Evolutionary conservation across 768 basidiomycete species (phyloP).

Genomic region (Mycena crocata): DNA sequence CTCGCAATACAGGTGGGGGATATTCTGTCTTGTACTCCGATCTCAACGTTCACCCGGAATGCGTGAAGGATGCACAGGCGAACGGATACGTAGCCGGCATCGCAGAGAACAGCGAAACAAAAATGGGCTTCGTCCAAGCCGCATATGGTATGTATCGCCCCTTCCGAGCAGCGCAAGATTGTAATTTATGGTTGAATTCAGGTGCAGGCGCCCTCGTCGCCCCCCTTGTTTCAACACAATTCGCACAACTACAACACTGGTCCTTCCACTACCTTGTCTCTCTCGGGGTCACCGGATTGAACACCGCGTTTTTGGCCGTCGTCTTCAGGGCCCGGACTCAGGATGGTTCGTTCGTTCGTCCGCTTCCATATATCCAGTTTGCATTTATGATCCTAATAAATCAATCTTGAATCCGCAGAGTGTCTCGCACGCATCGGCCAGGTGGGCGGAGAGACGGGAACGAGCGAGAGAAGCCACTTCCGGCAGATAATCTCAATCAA

Average conservation of each 20-base stretch:
- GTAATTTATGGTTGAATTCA: conserved; percentile 25
- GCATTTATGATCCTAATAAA: not conserved
- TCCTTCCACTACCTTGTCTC: conserved; percentile 68
- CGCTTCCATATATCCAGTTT: not conserved
- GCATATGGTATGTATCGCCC: conserved; percentile 48
- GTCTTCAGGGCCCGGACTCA: conserved; percentile 66
- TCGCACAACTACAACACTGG: conserved; percentile 61
- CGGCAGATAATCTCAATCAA: conserved; percentile 51
- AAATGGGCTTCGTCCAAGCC: conserved; percentile 63
- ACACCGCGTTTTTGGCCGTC: conserved; percentile 52
- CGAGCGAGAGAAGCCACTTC: conserved; percentile 42
- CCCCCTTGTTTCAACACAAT: conserved; percentile 72
- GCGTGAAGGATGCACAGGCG: conserved; percentile 57
- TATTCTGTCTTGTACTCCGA: conserved; percentile 45
- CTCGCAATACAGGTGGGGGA: conserved; percentile 51
- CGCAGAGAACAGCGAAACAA: conserved; percentile 51
- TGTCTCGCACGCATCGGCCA: conserved; percentile 58
- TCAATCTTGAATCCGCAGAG: conserved; percentile 40
- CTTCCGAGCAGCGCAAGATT: not conserved
- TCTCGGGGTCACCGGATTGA: conserved; percentile 60
- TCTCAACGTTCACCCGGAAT: not conserved
- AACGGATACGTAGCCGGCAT: conserved; percentile 61
- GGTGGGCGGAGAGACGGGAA: conserved; percentile 37
- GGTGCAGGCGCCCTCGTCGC: conserved; percentile 60
- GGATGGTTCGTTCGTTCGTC: conserved; percentile 51